Percentiles rank a stretch among this genome's conserved stretches.
phyloP scores from a whole-genome alignment of 78 protist species.

The Pigoraptor vietnamica region DNA sequence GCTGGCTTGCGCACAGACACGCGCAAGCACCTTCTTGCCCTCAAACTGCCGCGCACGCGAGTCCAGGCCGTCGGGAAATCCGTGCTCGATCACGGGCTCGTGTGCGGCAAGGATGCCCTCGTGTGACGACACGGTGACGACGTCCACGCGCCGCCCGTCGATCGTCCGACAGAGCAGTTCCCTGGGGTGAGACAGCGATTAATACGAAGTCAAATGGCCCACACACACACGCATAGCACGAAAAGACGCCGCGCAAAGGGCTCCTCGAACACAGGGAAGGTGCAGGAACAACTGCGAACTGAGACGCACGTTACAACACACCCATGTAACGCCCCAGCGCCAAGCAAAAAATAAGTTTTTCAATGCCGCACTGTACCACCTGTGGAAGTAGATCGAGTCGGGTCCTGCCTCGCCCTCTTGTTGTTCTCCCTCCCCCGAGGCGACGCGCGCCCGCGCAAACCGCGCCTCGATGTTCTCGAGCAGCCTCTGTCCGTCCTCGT shows the following conservation, averaged over 20 bases:
- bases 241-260: too few relatives aligned
- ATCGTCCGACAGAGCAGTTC: background rate
- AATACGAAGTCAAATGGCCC: too few relatives aligned
- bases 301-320: too few relatives aligned
- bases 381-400: background rate
- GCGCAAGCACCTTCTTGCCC: background rate
- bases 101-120: background rate
- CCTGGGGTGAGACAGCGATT: too few relatives aligned
- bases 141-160: background rate
- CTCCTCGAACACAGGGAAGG: too few relatives aligned
- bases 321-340: too few relatives aligned
- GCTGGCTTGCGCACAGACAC: background rate
- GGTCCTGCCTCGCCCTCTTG: background rate
- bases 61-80: background rate
- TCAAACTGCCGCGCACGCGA: background rate
- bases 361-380: too few relatives aligned
- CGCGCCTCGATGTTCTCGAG: constrained; percentile 16
- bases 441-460: too few relatives aligned
- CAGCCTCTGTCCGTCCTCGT: constrained; percentile 20
- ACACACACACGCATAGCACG: too few relatives aligned
- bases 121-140: background rate
- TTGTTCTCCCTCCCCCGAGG: too few relatives aligned
- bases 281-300: too few relatives aligned
- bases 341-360: too few relatives aligned
- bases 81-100: background rate